Evolutionary conservation across 495 filamentous ascomycete species (phyloP), one percentile per base, ranked within the genome.

Genomic region (Diplogelasinospora grovesii): DNA sequence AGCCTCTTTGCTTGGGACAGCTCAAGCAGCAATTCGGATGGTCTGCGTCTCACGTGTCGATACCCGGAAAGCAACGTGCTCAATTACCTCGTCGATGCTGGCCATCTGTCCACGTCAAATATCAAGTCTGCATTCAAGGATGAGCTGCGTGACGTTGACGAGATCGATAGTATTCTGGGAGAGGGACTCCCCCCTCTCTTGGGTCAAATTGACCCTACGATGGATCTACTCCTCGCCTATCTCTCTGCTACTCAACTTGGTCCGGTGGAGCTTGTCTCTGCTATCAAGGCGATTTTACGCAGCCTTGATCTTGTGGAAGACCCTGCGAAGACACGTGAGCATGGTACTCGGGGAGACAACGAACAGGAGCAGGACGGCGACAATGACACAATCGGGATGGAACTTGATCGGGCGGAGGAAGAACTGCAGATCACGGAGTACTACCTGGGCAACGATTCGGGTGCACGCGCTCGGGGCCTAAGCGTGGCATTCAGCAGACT

Each of bases 401-500:
- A 70, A 45, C 55, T 73, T 9, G 69, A 73, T 32, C 50, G 57
- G 23, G 57, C 68, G 1, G 74, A 74, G 47, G 60, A 66, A 9
- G 69, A 71, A 41, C 56, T 76, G 9, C 64, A 67, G 39, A 60
- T 73, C 26, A 67, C 69, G 3, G 68, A 75, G 37, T 68, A 69
- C 30, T 70, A 72, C 35, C 54, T 76, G 15, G 66, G 60, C 41
- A 48, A 36, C 5, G 50, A 56, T 11, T 59, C 61, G 13, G 57
- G 61, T 20, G 48, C 59, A 18, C 65, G 72, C 16, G 63, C 63
- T 1, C 56, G 61, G 6, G 71, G 65, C 5, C 40, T 78, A 16
- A 70, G 67, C 27, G 53, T 70, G 5, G 66, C 73, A 2, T 75
- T 90, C 22, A 67, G 70, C 22, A 80, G 82, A 50, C 73, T 94